These are phyloP conservation scores for Carex parvula DNA, from an alignment of 176 grass and related monocot species.

Conservation along the genomic window DNA sequence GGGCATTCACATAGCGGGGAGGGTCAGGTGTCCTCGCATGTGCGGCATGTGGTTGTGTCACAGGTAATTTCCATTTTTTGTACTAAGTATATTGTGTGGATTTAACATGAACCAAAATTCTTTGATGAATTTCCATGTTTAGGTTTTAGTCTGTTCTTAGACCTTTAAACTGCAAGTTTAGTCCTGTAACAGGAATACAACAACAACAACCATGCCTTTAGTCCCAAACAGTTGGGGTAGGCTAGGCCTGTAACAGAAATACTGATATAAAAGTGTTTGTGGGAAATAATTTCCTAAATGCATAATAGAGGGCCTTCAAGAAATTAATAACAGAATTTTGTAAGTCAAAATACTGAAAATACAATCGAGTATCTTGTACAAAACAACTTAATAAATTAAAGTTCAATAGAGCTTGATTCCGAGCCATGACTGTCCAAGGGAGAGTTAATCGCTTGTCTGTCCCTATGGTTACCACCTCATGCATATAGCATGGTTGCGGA, in stretches of 20 bases:
- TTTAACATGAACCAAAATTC: not conserved
- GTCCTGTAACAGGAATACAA: not conserved
- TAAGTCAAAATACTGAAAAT: not conserved
- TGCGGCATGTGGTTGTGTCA: conserved; percentile 71
- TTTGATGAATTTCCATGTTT: not conserved
- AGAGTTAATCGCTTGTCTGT: not conserved
- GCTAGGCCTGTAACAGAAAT: not conserved
- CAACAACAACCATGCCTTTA: no score
- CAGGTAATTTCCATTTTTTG: conserved; percentile 42
- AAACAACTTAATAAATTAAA: not conserved
- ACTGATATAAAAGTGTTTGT: not conserved
- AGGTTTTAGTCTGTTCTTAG: not conserved
- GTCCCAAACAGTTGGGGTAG: no score
- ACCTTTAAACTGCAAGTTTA: not conserved
- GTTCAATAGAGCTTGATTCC: not conserved
- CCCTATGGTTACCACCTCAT: not conserved
- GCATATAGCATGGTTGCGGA: not conserved
- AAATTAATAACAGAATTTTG: not conserved
- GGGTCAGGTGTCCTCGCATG: conserved; percentile 35
- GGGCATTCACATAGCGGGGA: conserved; percentile 27
- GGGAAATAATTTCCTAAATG: not conserved
- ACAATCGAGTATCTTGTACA: not conserved
- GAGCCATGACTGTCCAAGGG: not conserved
- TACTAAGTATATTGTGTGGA: not conserved
- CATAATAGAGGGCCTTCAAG: not conserved